These are phyloP conservation scores for Pythium plurisporium DNA, from an alignment of 352 stramenopile species.

Conservation along the genomic window DNA sequence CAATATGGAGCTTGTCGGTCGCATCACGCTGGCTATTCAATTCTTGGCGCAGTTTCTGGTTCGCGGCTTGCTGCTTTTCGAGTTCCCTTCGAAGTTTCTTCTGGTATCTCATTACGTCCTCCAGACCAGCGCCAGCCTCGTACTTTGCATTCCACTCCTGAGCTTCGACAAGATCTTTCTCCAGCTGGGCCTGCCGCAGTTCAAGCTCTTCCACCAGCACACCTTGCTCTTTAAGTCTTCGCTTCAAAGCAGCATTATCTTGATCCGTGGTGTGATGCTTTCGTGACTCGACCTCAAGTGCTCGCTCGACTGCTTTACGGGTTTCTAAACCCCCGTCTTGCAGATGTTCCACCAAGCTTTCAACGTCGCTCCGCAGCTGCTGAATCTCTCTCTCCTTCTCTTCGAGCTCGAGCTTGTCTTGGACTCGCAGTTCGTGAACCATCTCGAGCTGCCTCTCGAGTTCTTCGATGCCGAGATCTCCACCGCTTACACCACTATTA, in stretches of 20 bases:
- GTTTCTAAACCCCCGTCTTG: conserved; percentile 25
- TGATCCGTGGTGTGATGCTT: conserved; percentile 25
- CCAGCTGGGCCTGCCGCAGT: conserved; percentile 43
- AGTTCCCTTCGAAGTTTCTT: conserved; percentile 68
- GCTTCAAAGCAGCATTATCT: conserved; percentile 38
- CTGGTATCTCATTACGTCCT: conserved; percentile 71
- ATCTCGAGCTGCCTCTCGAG: conserved; percentile 56
- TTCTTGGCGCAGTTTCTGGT: conserved; percentile 50
- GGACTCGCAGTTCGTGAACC: conserved; percentile 62
- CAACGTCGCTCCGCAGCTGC: conserved; percentile 55
- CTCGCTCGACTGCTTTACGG: conserved; percentile 30
- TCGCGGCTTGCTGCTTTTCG: conserved; percentile 51
- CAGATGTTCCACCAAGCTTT: conserved; percentile 52
- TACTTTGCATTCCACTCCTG: conserved; percentile 69
- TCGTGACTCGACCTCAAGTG: conserved; percentile 29
- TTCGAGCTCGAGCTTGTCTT: conserved; percentile 52
- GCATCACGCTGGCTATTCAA: conserved; percentile 63
- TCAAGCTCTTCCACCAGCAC: conserved; percentile 51
- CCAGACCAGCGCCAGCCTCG: conserved; percentile 52
- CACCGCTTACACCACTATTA: background rate
- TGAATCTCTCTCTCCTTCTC: conserved; percentile 52
- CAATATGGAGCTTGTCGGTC: conserved; percentile 42
- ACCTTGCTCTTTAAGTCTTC: conserved; percentile 46
- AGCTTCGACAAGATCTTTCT: conserved; percentile 52
- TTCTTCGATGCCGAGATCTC: conserved; percentile 27